Evolutionary conservation across 345 rosid species (phyloP), one percentile per base, ranked within the genome.

Genomic region (Eucalyptus erythrocorys): DNA sequence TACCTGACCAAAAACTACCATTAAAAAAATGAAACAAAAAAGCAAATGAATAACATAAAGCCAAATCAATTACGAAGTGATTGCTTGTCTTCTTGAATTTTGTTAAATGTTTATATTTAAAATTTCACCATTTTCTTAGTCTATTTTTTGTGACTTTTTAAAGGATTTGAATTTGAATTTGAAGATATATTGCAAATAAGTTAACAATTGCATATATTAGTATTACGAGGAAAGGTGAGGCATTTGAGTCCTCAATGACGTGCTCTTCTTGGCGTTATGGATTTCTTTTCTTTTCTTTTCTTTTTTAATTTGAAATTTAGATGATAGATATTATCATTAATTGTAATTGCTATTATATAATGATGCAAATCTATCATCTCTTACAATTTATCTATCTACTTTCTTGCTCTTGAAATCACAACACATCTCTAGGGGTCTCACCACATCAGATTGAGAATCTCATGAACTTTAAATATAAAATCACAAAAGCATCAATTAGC

Each of bases 401-500:
- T 40, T 37, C 43, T 76, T 22, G 14, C 3, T 76, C 30, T 19
- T 21, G 45, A 37, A 43, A 76, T 76, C 45, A 76, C 47, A 7
- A 13, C 81, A 5, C 43, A 17, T 71, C 26, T 17, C 43, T 5
- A 6, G 22, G 21, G 24, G 5, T 32, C 40, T 68, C 11, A 5
- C 1, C 13, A 16, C 24, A 59, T 59, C 66, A 11, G 6, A 59
- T 59, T 0, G 2, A 71, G 43, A 19, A 17, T 71, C 13, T 10
- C 43, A 71, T 5, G 13, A 71, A 34, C 12, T 42, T 3, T 71
- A 71, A 5, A 42, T 16, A 19, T 19, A 34, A 34, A 34, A 19
- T 10, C 7, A 11, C 1, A 1, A 76, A 37, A 76, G 27, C 45
- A 6, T 76, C 45, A 6, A 10, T 12, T 0, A 3, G 42, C 11